A percentile compares a stretch with the other conserved stretches of the same genome.
Evolutionary conservation across 2,329 filamentous ascomycete genomes (phyloP).

Genomic region (Alternaria longipes): DNA sequence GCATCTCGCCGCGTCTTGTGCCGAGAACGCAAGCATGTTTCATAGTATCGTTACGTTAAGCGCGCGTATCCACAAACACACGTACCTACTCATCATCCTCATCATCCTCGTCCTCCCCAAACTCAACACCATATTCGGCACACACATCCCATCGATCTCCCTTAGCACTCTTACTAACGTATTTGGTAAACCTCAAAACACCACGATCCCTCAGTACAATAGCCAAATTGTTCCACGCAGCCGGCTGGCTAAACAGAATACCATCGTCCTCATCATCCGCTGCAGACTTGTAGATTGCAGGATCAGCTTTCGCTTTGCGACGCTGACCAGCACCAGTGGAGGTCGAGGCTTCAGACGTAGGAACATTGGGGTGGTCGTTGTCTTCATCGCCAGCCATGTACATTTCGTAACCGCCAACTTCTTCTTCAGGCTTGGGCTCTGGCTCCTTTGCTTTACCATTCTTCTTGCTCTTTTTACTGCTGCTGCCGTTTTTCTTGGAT

Average conservation of each 20-base stretch:
- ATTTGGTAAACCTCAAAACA: conserved; percentile 93
- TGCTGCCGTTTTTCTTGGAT: conserved; percentile 53
- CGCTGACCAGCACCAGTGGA: conserved; percentile 60
- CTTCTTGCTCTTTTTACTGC: conserved; percentile 29
- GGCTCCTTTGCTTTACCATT: conserved; percentile 38
- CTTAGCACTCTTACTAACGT: conserved; percentile 81
- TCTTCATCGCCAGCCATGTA: conserved; percentile 85
- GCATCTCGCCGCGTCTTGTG: neutral
- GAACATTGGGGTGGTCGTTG: conserved; percentile 61
- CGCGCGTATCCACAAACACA: neutral
- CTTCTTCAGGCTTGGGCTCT: conserved; percentile 56
- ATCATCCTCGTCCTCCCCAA: conserved; percentile 59
- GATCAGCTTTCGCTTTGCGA: conserved; percentile 65
- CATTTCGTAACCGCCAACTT: conserved; percentile 80
- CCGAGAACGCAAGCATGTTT: neutral
- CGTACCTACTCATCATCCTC: conserved; percentile 41
- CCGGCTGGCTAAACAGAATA: conserved; percentile 73
- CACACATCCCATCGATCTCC: conserved; percentile 94
- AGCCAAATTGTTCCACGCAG: conserved; percentile 88
- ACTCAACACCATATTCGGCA: conserved; percentile 77
- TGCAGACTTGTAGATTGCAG: conserved; percentile 77
- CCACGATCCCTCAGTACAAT: conserved; percentile 89
- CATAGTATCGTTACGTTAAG: neutral
- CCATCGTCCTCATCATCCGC: conserved; percentile 76
- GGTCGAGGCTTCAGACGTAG: conserved; percentile 44